These are phyloP conservation scores for Sphaerosporella brunnea DNA, from an alignment of 495 filamentous ascomycete genomes.

Conservation along the genomic window DNA sequence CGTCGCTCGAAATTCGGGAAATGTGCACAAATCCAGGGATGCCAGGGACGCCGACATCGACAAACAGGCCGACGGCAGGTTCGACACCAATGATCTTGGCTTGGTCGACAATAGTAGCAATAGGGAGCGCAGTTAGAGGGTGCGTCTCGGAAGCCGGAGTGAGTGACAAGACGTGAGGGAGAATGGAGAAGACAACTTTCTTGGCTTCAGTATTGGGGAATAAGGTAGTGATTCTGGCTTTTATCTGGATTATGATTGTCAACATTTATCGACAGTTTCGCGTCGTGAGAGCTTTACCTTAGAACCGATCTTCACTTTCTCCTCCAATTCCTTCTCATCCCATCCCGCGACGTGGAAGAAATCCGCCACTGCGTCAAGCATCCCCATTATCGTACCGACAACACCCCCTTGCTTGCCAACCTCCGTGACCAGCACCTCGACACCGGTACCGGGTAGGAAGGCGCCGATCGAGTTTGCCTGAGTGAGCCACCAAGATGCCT, in stretches of 20 bases:
- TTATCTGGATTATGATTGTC: conserved; percentile 31
- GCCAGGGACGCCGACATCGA: conserved; percentile 55
- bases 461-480: conserved; percentile 71
- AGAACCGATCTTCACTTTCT: conserved; percentile 57
- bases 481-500: conserved; percentile 46
- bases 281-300: conserved; percentile 31
- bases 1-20: conserved; percentile 61
- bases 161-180: conserved; percentile 63
- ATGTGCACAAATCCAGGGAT: conserved; percentile 83
- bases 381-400: conserved; percentile 75
- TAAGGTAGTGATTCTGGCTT: conserved; percentile 69
- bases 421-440: conserved; percentile 69
- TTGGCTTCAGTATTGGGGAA: conserved; percentile 59
- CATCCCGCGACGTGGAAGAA: conserved; percentile 55
- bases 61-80: conserved; percentile 57
- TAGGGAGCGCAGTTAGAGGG: conserved; percentile 35
- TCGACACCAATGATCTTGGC: conserved; percentile 64
- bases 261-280: neutral
- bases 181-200: conserved; percentile 69
- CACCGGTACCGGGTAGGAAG: conserved; percentile 77
- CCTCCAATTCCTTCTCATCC: conserved; percentile 43
- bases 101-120: conserved; percentile 58
- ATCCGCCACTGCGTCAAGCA: conserved; percentile 76
- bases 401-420: conserved; percentile 37
- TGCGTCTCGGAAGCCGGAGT: conserved; percentile 31